phyloP scores from a whole-genome alignment of 2,329 filamentous ascomycete genomes.

The Cladophialophora bantiana region DNA sequence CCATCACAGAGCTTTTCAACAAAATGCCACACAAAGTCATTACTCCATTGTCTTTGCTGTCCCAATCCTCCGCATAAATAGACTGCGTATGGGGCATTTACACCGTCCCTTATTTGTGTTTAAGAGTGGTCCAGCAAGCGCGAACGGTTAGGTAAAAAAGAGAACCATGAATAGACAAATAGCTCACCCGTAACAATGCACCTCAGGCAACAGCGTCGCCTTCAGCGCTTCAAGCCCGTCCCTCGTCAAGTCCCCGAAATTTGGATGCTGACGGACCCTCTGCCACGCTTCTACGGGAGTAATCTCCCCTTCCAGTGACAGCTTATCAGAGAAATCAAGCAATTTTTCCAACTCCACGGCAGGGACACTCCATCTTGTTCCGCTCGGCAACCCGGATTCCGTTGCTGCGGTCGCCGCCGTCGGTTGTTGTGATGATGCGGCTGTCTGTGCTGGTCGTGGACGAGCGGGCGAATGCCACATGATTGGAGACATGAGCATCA shows the following conservation, averaged over 20 bases:
- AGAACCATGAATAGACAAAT: neutral
- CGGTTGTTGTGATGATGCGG: constrained; percentile 9
- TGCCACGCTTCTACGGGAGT: constrained; percentile 53
- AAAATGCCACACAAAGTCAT: neutral
- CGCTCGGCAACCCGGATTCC: constrained; percentile 26
- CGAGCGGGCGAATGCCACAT: constrained; percentile 39
- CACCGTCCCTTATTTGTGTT: neutral
- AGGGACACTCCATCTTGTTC: constrained; percentile 41
- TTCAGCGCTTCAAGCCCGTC: constrained; percentile 42
- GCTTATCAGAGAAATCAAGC: constrained; percentile 39
- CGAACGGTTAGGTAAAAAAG: neutral
- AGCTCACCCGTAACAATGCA: constrained; percentile 51
- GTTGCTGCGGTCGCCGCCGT: constrained; percentile 6
- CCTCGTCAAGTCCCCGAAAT: constrained; percentile 45
- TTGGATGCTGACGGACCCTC: constrained; percentile 45
- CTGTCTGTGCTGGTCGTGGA: neutral
- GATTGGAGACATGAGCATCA: constrained; percentile 43
- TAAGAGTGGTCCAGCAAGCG: no score
- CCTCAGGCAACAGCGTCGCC: constrained; percentile 42
- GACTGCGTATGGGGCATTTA: neutral
- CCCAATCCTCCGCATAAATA: neutral
- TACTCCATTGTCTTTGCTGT: neutral
- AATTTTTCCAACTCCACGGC: constrained; percentile 42
- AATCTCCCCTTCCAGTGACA: constrained; percentile 46
- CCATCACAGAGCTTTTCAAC: neutral